These are phyloP conservation scores for Xylona heveae DNA, from an alignment of 495 filamentous ascomycete species.

Conservation along the genomic window DNA sequence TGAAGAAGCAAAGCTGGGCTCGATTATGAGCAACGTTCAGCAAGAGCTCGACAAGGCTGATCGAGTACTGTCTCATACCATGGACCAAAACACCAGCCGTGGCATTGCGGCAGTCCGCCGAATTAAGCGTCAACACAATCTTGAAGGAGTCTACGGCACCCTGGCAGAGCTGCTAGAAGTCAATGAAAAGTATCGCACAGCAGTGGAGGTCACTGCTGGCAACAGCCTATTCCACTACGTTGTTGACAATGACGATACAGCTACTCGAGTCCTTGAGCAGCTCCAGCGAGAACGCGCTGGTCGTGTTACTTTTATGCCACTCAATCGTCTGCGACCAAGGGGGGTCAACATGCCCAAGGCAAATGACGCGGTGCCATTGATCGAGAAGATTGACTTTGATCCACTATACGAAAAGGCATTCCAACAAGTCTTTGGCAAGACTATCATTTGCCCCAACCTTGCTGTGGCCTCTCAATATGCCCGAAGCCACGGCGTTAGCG, in stretches of 20 bases:
- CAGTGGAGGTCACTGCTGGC: constrained; percentile 83
- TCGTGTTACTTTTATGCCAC: constrained; percentile 87
- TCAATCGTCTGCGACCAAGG: constrained; percentile 53
- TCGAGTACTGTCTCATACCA: constrained; percentile 53
- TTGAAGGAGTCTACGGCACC: constrained; percentile 82
- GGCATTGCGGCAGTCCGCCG: constrained; percentile 66
- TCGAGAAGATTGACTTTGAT: constrained; percentile 70
- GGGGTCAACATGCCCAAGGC: constrained; percentile 59
- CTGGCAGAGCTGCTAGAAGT: constrained; percentile 80
- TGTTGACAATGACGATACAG: constrained; percentile 80
- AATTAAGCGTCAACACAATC: constrained; percentile 51
- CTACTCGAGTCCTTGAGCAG: constrained; percentile 55
- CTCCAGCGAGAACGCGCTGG: constrained; percentile 62
- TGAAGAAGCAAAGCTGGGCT: constrained; percentile 71
- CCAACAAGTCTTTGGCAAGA: constrained; percentile 85
- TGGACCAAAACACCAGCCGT: constrained; percentile 70
- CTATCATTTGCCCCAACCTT: constrained; percentile 80
- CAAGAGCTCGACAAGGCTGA: constrained; percentile 58
- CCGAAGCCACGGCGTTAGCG: constrained; percentile 70
- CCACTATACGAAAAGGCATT: constrained; percentile 62
- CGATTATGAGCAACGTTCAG: constrained; percentile 49
- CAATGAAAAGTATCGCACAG: constrained; percentile 62
- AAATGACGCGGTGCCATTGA: constrained; percentile 67
- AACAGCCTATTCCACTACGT: constrained; percentile 92
- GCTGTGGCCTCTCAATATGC: constrained; percentile 74